Conservation (phyloP, 495 filamentous ascomycete genomes). For the Poronia punctata region DNA sequence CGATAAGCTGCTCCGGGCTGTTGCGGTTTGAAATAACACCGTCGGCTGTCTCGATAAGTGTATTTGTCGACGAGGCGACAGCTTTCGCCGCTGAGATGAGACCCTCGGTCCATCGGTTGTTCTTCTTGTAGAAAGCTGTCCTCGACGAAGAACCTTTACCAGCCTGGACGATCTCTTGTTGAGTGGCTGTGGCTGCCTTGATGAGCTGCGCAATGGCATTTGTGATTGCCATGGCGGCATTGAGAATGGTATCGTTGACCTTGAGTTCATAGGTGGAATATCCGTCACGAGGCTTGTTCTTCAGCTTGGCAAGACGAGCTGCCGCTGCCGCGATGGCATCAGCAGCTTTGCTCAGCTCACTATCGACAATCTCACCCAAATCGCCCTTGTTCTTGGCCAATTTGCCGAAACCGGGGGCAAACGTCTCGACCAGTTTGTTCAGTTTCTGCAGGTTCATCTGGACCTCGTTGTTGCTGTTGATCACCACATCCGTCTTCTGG, state of each 20-base stretch:
- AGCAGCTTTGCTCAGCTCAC: constrained; percentile 86
- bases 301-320: constrained; percentile 78
- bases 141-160: constrained; percentile 80
- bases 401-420: constrained; percentile 77
- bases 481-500: constrained; percentile 89
- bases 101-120: constrained; percentile 94
- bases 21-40: constrained; percentile 88
- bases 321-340: constrained; percentile 91
- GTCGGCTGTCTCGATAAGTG: constrained; percentile 93
- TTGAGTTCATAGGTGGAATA: constrained; percentile 95
- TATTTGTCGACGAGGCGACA: constrained; percentile 86
- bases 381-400: constrained; percentile 71
- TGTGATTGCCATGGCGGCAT: constrained; percentile 92
- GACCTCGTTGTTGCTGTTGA: constrained; percentile 93
- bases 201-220: constrained; percentile 92
- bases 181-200: constrained; percentile 88
- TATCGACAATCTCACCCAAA: constrained; percentile 87
- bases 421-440: constrained; percentile 85
- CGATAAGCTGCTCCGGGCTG: constrained; percentile 92
- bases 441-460: constrained; percentile 84
- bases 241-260: constrained; percentile 90
- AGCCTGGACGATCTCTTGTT: constrained; percentile 96
- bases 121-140: constrained; percentile 99
- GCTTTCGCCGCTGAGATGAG: constrained; percentile 96
- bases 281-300: constrained; percentile 86